phyloP scores from a whole-genome alignment of 2,329 filamentous ascomycete genomes.

The Cladorrhinum sp. region DNA sequence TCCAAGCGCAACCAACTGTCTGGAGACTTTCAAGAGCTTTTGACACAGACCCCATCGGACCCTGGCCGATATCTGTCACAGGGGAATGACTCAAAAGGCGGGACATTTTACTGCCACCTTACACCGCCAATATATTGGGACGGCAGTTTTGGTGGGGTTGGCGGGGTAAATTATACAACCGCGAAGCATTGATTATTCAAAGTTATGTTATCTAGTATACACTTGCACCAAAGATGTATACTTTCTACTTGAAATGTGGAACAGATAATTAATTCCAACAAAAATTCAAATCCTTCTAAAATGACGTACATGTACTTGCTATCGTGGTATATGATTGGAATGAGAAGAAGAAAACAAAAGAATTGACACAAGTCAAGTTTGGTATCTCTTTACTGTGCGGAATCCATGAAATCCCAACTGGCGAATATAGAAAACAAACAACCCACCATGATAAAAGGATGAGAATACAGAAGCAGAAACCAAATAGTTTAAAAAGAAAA shows the following conservation, averaged over 20 bases:
- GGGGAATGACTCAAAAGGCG: conserved; percentile 28
- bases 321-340: conserved; percentile 6
- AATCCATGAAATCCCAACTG: background rate
- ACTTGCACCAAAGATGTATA: too few relatives aligned
- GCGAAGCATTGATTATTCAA: too few relatives aligned
- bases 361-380: background rate
- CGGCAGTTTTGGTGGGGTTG: background rate
- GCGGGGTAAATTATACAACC: background rate
- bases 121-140: conserved; percentile 10
- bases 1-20: conserved; percentile 9
- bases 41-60: conserved; percentile 18
- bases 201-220: too few relatives aligned
- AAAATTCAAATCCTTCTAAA: background rate
- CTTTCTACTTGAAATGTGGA: too few relatives aligned
- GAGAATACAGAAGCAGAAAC: background rate
- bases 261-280: background rate
- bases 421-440: background rate
- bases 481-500: background rate
- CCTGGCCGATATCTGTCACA: conserved; percentile 7
- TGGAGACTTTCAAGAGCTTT: conserved; percentile 16
- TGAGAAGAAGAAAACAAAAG: background rate
- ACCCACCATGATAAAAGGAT: background rate
- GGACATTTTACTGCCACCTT: conserved; percentile 23
- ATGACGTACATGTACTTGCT: conserved; percentile 5
- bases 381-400: conserved; percentile 8